phyloP scores from a whole-genome alignment of 768 basidiomycete genomes.

The Leccinum boreale region DNA sequence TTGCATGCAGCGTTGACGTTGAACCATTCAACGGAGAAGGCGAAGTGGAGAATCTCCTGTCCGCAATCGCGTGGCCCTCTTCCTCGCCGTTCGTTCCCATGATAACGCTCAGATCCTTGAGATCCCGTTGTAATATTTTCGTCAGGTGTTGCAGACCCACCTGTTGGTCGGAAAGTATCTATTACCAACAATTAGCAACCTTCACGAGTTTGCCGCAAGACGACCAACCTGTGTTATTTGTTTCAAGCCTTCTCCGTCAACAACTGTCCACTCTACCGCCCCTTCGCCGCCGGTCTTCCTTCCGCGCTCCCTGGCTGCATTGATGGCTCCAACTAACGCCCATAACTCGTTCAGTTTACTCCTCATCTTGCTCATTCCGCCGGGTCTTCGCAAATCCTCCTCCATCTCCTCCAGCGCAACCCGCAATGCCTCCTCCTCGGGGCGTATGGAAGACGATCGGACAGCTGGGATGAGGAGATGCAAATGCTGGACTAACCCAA shows the following conservation, averaged over 20 bases:
- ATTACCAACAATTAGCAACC: constrained; percentile 1
- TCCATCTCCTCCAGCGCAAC: constrained; percentile 69
- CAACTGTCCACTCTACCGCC: constrained; percentile 71
- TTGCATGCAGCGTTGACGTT: constrained; percentile 27
- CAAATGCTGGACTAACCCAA: constrained; percentile 68
- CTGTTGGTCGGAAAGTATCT: constrained; percentile 80
- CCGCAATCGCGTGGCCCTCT: constrained; percentile 21
- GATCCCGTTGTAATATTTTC: constrained; percentile 61
- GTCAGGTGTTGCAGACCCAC: constrained; percentile 78
- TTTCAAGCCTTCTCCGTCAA: constrained; percentile 78
- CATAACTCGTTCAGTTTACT: constrained; percentile 82
- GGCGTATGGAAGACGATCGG: constrained; percentile 69
- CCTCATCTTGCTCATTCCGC: constrained; percentile 55
- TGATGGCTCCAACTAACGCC: constrained; percentile 76
- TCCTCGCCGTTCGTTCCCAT: constrained; percentile 44
- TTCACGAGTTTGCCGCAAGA: neutral
- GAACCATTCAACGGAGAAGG: constrained; percentile 21
- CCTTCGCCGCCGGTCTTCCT: constrained; percentile 40
- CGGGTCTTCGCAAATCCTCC: constrained; percentile 58
- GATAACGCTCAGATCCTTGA: constrained; percentile 66
- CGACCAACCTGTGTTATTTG: constrained; percentile 66
- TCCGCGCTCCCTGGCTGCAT: constrained; percentile 52
- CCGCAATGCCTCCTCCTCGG: constrained; percentile 77
- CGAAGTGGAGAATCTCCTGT: constrained; percentile 17
- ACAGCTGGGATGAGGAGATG: constrained; percentile 77